Evolutionary conservation across 1,284 basidiomycete genomes (phyloP).

Genomic region (Ceratobasidium papillatum): DNA sequence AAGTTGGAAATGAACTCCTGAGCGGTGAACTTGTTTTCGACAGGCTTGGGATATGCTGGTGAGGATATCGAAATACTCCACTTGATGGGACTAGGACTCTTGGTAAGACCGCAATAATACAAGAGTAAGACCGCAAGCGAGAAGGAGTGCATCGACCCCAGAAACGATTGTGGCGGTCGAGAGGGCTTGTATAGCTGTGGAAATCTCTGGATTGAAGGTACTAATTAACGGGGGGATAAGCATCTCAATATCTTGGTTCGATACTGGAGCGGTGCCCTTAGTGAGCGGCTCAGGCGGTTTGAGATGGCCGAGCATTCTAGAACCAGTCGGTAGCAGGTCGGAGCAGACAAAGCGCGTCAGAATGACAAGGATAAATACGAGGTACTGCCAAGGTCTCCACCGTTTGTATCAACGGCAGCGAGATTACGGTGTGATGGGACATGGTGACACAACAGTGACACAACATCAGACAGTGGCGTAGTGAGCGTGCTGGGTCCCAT

Average conservation of each 20-base stretch:
- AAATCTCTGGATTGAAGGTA: conserved; percentile 98
- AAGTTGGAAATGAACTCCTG: conserved; percentile 96
- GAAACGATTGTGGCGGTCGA: conserved; percentile 99
- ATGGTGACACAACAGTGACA: no score
- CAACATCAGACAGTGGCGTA: no score
- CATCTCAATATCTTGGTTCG: conserved; percentile 99
- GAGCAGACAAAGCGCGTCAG: no score
- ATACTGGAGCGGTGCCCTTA: conserved; percentile 91
- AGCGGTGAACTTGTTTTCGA: conserved; percentile 94
- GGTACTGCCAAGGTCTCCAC: no score
- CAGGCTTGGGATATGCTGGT: conserved; percentile 99
- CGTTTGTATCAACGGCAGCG: no score
- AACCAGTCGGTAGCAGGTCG: no score
- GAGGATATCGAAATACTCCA: conserved; percentile 95
- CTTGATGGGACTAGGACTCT: conserved; percentile 95
- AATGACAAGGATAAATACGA: no score
- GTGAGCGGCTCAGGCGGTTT: conserved; percentile 93
- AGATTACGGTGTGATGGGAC: no score
- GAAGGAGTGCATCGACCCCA: conserved; percentile 98
- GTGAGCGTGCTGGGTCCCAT: no score
- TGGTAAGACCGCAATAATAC: conserved; percentile 90
- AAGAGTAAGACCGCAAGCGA: conserved; percentile 99
- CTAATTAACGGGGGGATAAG: conserved; percentile 98
- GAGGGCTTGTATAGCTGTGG: conserved; percentile 94
- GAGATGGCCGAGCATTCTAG: no score